Percentiles rank a stretch among this genome's conserved stretches.
Evolutionary conservation across 2,329 filamentous ascomycete species (phyloP).

Genomic region (Clarireedia homoeocarpa): DNA sequence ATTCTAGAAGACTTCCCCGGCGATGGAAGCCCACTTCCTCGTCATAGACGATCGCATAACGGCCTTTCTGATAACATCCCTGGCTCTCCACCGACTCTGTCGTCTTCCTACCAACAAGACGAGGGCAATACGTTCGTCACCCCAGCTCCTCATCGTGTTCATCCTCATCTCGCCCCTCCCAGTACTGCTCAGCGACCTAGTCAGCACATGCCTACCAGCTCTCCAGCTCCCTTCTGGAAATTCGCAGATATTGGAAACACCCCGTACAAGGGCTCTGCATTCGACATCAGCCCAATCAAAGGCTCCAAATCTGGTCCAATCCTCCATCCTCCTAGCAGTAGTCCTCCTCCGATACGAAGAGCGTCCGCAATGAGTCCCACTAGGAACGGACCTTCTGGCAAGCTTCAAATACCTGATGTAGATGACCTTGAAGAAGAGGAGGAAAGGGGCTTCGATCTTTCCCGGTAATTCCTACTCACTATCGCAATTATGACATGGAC

Average conservation of each 20-base stretch:
- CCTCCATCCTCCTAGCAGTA: conserved; percentile 44
- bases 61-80: conserved; percentile 43
- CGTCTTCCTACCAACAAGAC: conserved; percentile 55
- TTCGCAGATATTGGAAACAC: conserved; percentile 72
- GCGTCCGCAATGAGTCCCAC: conserved; percentile 24
- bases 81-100: conserved; percentile 49
- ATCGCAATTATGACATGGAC: conserved; percentile 4
- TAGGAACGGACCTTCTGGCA: conserved; percentile 15
- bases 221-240: conserved; percentile 83
- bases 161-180: conserved; percentile 68
- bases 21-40: conserved; percentile 55
- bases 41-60: conserved; percentile 38
- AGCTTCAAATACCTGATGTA: conserved; percentile 15
- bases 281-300: conserved; percentile 54
- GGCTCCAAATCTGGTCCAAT: conserved; percentile 26
- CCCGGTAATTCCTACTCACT: conserved; percentile 17
- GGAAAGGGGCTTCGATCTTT: conserved; percentile 25
- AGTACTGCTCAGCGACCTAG: conserved; percentile 75
- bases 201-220: conserved; percentile 79
- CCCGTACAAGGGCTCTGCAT: conserved; percentile 45
- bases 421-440: conserved; percentile 26
- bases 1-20: conserved; percentile 23
- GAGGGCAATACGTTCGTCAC: conserved; percentile 58
- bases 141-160: conserved; percentile 63
- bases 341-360: conserved; percentile 37